Base-by-base conservation (phyloP, 257 asterid species). In the Solanum sparsipilum region DNA sequence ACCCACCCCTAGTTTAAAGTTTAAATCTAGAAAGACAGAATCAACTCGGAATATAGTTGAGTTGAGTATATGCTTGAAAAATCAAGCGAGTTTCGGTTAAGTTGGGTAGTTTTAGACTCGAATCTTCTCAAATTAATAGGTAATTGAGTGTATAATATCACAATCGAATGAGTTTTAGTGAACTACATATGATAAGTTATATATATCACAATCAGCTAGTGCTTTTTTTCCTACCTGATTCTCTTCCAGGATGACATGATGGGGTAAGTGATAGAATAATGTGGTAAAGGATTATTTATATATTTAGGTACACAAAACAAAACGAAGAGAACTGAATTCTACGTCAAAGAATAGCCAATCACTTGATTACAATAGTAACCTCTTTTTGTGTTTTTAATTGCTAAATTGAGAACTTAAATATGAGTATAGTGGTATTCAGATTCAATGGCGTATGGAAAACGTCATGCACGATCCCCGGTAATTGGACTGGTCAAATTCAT, bases 381-480 rank as follows among this genome's bases (percentile, higher is more conserved):
- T 44, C 63, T 79, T 44, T 16, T 79, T 44, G 67, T 46, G 35
- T 79, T 27, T 79, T 79, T 78, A 78, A 41, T 41, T 41, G 39
- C 16, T 79, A 27, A 27, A 25, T 4, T 44, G 5, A 79, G 9
- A 18, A 15, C n/a, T 41, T n/a, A 13, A 13, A 4, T 52, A 2
- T 20, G 20, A 18, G 20, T 36, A 21, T 15, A 48, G 1, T 25
- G n/a, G 9, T 41, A 41, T 8, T 79, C 67, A 16, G 67, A 27
- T 79, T 16, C 85, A 81, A 79, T 87, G 90, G 91, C 93, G 92
- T 93, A 84, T 60, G 86, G 87, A 83, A 88, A 76, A 89, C 92
- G 94, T 86, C 91, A 86, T 84, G 89, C 92, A 88, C 93, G 48
- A 38, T 68, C 29, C 84, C 83, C 88, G 86, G 4, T 36, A 11